phyloP scores from a whole-genome alignment of 345 rosid genomes.

The Linum usitatissimum region DNA sequence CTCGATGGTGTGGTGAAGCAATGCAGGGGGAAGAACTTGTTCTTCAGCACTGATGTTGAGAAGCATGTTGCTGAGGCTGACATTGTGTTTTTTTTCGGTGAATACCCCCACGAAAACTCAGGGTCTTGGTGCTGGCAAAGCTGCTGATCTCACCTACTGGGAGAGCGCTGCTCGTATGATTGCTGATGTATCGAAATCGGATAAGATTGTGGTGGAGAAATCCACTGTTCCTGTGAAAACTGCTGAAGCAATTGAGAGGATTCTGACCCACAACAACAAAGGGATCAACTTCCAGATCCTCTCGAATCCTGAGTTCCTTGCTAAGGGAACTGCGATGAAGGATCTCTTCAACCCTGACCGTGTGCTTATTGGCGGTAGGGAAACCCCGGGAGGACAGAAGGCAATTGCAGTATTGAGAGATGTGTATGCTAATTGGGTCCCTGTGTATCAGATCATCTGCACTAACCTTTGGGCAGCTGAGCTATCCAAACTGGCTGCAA shows the following conservation, averaged over 20 bases:
- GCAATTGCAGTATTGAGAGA: slow-evolving; percentile 14
- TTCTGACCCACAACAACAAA: slow-evolving; percentile 15
- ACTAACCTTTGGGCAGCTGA: slow-evolving; percentile 26
- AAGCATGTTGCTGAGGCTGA: slow-evolving; percentile 17
- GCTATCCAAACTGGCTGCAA: slow-evolving; percentile 22
- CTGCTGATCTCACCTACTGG: slow-evolving; percentile 20
- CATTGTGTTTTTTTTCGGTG: slow-evolving; percentile 18
- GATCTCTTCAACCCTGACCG: slow-evolving; percentile 18
- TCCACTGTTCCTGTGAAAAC: slow-evolving; percentile 20
- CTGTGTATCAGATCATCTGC: slow-evolving; percentile 12
- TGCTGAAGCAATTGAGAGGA: slow-evolving; percentile 18
- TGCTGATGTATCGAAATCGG: slow-evolving; percentile 18
- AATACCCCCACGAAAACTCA: slow-evolving; percentile 17
- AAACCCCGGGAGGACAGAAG: slow-evolving; percentile 13
- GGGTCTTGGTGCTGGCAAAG: slow-evolving; percentile 18
- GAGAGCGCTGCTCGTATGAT: slow-evolving; percentile 21
- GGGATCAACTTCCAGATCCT: slow-evolving; percentile 17
- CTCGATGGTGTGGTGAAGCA: slow-evolving; percentile 5
- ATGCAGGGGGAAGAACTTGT: slow-evolving; percentile 4
- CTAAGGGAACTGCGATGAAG: slow-evolving; percentile 18
- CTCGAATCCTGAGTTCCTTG: slow-evolving; percentile 19
- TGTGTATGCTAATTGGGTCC: slow-evolving; percentile 18
- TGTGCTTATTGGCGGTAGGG: slow-evolving; percentile 17
- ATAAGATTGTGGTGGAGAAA: slow-evolving; percentile 21
- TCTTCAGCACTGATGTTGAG: slow-evolving; percentile 17